Base-by-base conservation (phyloP, 2,329 filamentous ascomycete genomes). In the Gaeumannomyces tritici region DNA sequence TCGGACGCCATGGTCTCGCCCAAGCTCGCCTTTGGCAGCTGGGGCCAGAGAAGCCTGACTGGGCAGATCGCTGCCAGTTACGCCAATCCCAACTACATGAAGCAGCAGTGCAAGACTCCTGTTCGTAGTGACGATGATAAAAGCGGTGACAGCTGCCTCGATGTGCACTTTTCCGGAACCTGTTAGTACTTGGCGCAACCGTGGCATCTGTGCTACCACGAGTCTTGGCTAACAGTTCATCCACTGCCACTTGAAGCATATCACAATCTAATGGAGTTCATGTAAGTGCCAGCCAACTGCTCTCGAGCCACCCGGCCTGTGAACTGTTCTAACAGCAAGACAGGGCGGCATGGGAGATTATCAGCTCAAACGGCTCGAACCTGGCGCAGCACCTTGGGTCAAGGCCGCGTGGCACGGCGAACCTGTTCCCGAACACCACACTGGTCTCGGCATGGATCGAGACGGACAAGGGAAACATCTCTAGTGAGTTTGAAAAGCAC, bases 1-100 rank as follows among this genome's bases (percentile, higher is more conserved):
- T 88, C 88, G 0, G 88, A 91, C 65, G 86, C 89, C 11, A 77
- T 93, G 69, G 88, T 93, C 0, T 81, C 89, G 3, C 90, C 90
- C 0, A 88, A 89, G 68, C 77, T 93, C 8, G 85, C 81, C 61
- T 82, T 81, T 64, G 83, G 85, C 0, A 70, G 71, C 1, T 82
- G 81, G 75, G 73, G 86, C 55, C 63, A 71, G 1, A 77, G 69
- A 62, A 67, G 77, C 0, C 69, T 93, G 35, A 72, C 75, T 15
- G 88, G 86, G 0, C 73, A 79, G 3, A 84, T 91, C 0, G 76
- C 76, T 27, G 75, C 86, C 0, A 80, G 80, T 0, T 93, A 89
- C 67, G 86, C 83, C 1, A 91, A 92, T 65, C 69, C 80, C 0
- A 51, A 63, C 0, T 90, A 86, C 64, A 77, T 90, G 6, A 70